Evolutionary conservation across 2,329 filamentous ascomycete genomes (phyloP).

Genomic region (Cercospora nicotianae): DNA sequence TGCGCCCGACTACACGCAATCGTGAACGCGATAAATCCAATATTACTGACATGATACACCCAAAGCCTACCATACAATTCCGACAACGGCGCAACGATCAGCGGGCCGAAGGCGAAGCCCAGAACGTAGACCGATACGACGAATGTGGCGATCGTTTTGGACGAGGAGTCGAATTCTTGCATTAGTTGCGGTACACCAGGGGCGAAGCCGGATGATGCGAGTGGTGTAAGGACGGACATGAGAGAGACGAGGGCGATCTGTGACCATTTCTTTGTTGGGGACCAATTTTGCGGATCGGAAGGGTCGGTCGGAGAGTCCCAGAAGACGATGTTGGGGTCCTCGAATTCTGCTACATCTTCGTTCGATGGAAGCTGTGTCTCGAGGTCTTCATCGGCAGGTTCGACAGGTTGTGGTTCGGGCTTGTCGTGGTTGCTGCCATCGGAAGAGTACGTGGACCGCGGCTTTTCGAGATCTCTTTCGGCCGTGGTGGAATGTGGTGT

Average conservation of each 20-base stretch:
- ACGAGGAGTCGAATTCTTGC: slow-evolving; percentile 59
- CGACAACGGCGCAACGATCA: slow-evolving; percentile 45
- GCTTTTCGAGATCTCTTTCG: neutral
- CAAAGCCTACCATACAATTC: slow-evolving; percentile 40
- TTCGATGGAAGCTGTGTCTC: neutral
- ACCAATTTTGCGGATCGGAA: slow-evolving; percentile 63
- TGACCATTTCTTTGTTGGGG: slow-evolving; percentile 46
- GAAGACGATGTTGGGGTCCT: slow-evolving; percentile 56
- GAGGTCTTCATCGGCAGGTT: neutral
- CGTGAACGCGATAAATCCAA: slow-evolving; percentile 37
- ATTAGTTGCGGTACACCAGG: slow-evolving; percentile 65
- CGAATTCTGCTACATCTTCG: neutral
- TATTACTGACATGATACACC: slow-evolving; percentile 35
- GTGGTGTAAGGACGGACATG: slow-evolving; percentile 53
- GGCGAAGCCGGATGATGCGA: slow-evolving; percentile 64
- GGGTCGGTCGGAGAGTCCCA: slow-evolving; percentile 59
- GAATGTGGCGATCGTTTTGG: slow-evolving; percentile 58
- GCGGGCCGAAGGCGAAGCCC: slow-evolving; percentile 49
- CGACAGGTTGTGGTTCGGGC: neutral
- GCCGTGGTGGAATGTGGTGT: neutral
- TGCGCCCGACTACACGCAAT: slow-evolving; percentile 36
- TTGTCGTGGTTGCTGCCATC: neutral
- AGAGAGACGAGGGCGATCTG: slow-evolving; percentile 51
- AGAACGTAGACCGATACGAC: slow-evolving; percentile 67
- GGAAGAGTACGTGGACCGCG: neutral